Evolutionary conservation across 495 filamentous ascomycete species (phyloP), one percentile per base, ranked within the genome.

Genomic region (Opeltia flavorubescens): DNA sequence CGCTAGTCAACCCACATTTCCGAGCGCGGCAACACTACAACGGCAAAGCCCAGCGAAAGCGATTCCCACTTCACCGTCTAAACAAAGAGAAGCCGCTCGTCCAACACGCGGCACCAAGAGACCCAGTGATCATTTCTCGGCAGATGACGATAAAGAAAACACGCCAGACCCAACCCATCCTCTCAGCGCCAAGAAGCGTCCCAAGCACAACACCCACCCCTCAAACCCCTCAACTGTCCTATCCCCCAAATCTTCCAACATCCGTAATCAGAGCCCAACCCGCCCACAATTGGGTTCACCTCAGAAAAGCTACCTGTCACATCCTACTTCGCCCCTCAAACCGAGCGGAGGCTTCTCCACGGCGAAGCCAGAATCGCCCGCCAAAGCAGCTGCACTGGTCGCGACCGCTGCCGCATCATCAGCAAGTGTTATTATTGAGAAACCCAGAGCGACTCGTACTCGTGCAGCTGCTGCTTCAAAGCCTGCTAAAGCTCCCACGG

Each of bases 101-200:
- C 49, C 43, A 28, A 52, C 44, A n/a, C 36, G 41, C 24, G 53
- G 56, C 6, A 53, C 52, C 15, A 84, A 82, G 62, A 72, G 79
- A 43, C 1, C 24, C 29, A 35, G 35, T 39, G 56, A 29, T 53
- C 47, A 26, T 17, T 47, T 51, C 38, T 4, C 0, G 50, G 89
- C 83, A 52, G 69, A 78, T 50, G 76, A 82, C 50, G 78, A 89
- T 61, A 89, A 93, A 58, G 85, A 94, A 58, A 93, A 93, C 53
- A 78, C 74, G 21, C 62, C 66, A 9, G 58, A 66, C 1, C 56
- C 57, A 42, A 59, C 63, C 13, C 50, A 61, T n/a, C 62, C 62
- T 1, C 57, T 74, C 27, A 72, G 77, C 44, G 75, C 81, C 12
- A 83, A 81, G 61, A 77, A 80, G 55, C 74, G 79, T 21, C 60